Conservation (phyloP, 345 rosid genomes). For the Limnanthes douglasii region DNA sequence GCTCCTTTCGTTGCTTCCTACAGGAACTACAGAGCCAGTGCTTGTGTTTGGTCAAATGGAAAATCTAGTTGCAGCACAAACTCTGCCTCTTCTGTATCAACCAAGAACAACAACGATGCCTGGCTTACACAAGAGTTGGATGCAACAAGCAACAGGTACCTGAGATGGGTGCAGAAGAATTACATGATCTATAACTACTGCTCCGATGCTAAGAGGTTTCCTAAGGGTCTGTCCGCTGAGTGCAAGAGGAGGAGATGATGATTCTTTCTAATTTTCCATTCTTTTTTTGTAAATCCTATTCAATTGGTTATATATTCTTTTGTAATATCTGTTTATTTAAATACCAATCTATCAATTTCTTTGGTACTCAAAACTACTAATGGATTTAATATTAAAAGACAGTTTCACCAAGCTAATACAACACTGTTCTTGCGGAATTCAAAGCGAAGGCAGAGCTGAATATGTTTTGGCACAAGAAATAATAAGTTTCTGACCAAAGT, state of each 20-base stretch:
- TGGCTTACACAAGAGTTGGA: slow-evolving; percentile 32
- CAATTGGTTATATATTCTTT: no score
- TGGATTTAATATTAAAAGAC: no score
- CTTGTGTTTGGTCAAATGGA: slow-evolving; percentile 16
- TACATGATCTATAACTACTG: slow-evolving; percentile 24
- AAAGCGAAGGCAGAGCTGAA: no score
- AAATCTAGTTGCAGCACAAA: slow-evolving; percentile 5
- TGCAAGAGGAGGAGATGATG: slow-evolving; percentile 20
- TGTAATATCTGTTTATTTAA: no score
- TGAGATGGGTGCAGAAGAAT: slow-evolving; percentile 38
- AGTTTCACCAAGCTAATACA: no score
- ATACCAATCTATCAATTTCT: no score
- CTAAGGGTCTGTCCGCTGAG: slow-evolving; percentile 13
- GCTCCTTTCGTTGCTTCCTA: slow-evolving; percentile 46
- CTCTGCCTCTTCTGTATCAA: slow-evolving; percentile 13
- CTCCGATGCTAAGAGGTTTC: slow-evolving; percentile 16
- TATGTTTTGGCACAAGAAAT: no score
- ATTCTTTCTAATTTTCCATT: slow-evolving; percentile 5
- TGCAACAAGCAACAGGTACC: slow-evolving; percentile 14
- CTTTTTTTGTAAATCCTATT: slow-evolving; percentile 4
- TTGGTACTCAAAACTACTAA: no score
- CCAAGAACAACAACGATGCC: no score
- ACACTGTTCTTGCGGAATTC: no score
- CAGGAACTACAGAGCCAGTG: slow-evolving; percentile 25
- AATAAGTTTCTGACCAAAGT: no score